These are phyloP conservation scores for Pontederia paniculata DNA, from an alignment of 176 grass and related monocot species.

Conservation along the genomic window DNA sequence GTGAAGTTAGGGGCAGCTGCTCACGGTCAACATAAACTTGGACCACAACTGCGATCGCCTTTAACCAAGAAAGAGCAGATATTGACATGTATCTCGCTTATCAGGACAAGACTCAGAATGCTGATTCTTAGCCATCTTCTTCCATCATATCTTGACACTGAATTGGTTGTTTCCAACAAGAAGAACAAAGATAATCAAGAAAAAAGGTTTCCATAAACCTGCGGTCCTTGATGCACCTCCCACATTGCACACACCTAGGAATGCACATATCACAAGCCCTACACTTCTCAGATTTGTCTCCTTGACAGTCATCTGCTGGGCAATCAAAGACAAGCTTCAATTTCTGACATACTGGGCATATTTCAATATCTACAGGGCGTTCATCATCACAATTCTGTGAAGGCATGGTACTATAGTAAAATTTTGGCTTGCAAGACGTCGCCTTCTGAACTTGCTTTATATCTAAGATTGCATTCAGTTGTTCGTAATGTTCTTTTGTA, in stretches of 20 bases:
- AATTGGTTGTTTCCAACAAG: conserved; percentile 21
- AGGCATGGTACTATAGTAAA: conserved; percentile 33
- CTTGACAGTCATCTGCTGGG: conserved; percentile 42
- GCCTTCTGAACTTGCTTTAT: conserved; percentile 34
- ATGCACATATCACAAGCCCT: conserved; percentile 70
- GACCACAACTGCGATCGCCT: too few species aligned
- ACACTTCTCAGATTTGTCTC: conserved; percentile 25
- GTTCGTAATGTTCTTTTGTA: conserved; percentile 41
- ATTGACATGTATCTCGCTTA: too few species aligned
- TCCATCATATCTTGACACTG: too few species aligned
- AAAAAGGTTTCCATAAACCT: conserved; percentile 61
- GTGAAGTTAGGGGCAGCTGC: too few species aligned
- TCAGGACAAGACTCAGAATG: too few species aligned
- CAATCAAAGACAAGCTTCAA: conserved; percentile 77
- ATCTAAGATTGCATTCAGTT: conserved; percentile 47
- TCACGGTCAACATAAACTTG: too few species aligned
- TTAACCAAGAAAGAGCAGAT: too few species aligned
- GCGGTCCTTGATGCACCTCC: conserved; percentile 48
- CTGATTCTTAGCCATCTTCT: too few species aligned
- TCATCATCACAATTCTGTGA: conserved; percentile 42
- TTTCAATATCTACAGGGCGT: conserved; percentile 69
- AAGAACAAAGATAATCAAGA: conserved; percentile 39
- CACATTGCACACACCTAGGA: conserved; percentile 50
- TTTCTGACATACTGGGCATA: conserved; percentile 55
- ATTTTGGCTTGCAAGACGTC: conserved; percentile 26